Conservation (phyloP, 2,329 filamentous ascomycete species). For the Myriosclerotinia curreyana region DNA sequence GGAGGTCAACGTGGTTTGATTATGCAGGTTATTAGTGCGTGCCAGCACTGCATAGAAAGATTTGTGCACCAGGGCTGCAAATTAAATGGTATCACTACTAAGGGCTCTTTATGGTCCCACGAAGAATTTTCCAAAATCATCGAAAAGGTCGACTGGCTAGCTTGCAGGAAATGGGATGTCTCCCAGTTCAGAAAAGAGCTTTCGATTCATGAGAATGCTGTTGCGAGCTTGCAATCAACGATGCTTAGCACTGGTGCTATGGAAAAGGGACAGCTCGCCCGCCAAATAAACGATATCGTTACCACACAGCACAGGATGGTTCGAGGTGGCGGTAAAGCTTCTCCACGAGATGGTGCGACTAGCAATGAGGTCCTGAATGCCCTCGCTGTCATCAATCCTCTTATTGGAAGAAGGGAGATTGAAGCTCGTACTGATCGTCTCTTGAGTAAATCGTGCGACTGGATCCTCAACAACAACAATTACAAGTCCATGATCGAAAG, state of each 20-base stretch:
- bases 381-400: conserved; percentile 19
- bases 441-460: conserved; percentile 18
- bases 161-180: conserved; percentile 20
- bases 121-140: conserved; percentile 19
- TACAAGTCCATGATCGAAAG: conserved; percentile 20
- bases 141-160: conserved; percentile 16
- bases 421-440: conserved; percentile 22
- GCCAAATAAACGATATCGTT: conserved; percentile 22
- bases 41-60: conserved; percentile 20
- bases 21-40: conserved; percentile 21
- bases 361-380: conserved; percentile 19
- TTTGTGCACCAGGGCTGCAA: conserved; percentile 21
- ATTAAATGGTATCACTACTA: conserved; percentile 16
- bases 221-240: conserved; percentile 12
- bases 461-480: conserved; percentile 18
- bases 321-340: background rate
- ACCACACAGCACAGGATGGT: conserved; percentile 21
- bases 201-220: conserved; percentile 19
- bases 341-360: conserved; percentile 2
- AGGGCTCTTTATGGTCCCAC: conserved; percentile 19
- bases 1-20: conserved; percentile 16
- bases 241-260: conserved; percentile 10
- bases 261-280: conserved; percentile 18
- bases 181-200: conserved; percentile 19
- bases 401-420: conserved; percentile 12